phyloP scores from a whole-genome alignment of 352 stramenopile genomes.

The Pythium coloratum region DNA sequence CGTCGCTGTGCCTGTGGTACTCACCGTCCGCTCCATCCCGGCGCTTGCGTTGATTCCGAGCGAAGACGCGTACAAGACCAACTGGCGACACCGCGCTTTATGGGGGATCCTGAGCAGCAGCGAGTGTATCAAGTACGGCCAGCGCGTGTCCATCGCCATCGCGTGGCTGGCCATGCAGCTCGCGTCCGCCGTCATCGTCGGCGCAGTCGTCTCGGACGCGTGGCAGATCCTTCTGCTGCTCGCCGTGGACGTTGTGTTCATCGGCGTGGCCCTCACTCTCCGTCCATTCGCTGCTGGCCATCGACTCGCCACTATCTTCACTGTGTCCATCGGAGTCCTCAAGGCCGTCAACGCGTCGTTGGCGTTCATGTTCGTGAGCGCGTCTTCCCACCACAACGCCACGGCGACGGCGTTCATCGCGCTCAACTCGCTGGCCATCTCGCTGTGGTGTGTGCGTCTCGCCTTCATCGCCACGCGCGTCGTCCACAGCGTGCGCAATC shows the following conservation, averaged over 20 bases:
- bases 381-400: constrained; percentile 5
- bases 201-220: constrained; percentile 41
- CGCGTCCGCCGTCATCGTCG: constrained; percentile 45
- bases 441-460: constrained; percentile 18
- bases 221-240: constrained; percentile 58
- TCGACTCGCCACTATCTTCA: constrained; percentile 42
- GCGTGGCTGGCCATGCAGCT: constrained; percentile 16
- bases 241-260: constrained; percentile 47
- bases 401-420: constrained; percentile 54
- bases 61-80: constrained; percentile 10
- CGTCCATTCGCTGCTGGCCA: constrained; percentile 44
- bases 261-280: constrained; percentile 45
- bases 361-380: constrained; percentile 18
- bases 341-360: constrained; percentile 58
- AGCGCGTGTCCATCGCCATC: neutral
- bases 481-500: neutral
- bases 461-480: neutral
- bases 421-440: constrained; percentile 42
- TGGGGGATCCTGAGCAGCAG: constrained; percentile 13
- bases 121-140: neutral
- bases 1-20: neutral
- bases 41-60: neutral
- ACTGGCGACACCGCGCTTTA: neutral
- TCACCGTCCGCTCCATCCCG: neutral
- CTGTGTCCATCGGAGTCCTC: constrained; percentile 38